Conservation (phyloP, 176 grass and related monocot species). For the Canna indica region DNA sequence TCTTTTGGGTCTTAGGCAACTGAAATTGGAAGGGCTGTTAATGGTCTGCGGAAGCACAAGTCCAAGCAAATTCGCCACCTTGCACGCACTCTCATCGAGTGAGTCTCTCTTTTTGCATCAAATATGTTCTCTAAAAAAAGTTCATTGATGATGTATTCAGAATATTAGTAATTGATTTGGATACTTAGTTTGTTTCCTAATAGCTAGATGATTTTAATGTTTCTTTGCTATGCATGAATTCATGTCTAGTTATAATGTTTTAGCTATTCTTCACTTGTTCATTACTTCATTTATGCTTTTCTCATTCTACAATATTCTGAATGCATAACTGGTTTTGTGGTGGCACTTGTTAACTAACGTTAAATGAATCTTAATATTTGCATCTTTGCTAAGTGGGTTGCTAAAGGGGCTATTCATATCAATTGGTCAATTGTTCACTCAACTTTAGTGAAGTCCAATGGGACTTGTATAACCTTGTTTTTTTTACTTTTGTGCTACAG, state of each 20-base stretch:
- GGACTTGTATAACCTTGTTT: conserved; percentile 3
- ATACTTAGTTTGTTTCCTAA: background rate
- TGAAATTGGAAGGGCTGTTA: conserved; percentile 48
- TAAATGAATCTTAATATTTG: too few relatives aligned
- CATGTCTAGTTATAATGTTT: background rate
- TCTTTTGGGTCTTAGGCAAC: conserved; percentile 33
- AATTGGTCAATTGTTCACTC: background rate
- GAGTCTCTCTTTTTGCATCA: conserved; percentile 14
- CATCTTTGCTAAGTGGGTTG: too few relatives aligned
- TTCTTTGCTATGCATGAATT: background rate
- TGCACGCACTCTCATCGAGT: conserved; percentile 56
- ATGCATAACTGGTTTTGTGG: too few relatives aligned
- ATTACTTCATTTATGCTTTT: too few relatives aligned
- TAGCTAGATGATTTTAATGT: background rate
- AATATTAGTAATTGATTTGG: background rate
- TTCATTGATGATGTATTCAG: background rate
- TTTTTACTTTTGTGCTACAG: conserved; percentile 14
- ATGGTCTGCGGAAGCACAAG: conserved; percentile 43
- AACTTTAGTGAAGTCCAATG: background rate
- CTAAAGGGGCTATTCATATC: too few relatives aligned
- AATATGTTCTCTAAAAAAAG: background rate
- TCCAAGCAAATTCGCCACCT: conserved; percentile 63
- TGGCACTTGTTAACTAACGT: too few relatives aligned
- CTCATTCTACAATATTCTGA: too few relatives aligned
- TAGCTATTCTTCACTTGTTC: too few relatives aligned